Percentiles rank a stretch among this genome's conserved stretches.
These are phyloP conservation scores for Lachancea sp. DNA, from an alignment of 805 yeast species.

Conservation along the genomic window DNA sequence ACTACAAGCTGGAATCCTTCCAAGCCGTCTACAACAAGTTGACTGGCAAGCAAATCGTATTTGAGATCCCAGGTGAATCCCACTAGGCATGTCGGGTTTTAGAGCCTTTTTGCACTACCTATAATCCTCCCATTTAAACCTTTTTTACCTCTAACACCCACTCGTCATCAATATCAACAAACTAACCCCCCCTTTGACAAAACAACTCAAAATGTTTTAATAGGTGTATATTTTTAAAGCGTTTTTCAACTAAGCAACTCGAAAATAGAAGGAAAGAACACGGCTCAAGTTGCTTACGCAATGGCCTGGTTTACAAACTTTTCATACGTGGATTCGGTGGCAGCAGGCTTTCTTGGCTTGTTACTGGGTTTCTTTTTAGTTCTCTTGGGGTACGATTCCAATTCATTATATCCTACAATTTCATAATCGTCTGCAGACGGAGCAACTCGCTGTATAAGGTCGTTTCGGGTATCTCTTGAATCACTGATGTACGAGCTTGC, in stretches of 20 bases:
- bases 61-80: constrained; percentile 70
- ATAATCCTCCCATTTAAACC: too few relatives aligned
- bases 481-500: neutral
- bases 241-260: too few relatives aligned
- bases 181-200: constrained; percentile 5
- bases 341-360: neutral
- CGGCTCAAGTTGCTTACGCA: too few relatives aligned
- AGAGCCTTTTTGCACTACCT: too few relatives aligned
- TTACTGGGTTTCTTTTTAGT: too few relatives aligned
- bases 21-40: constrained; percentile 96
- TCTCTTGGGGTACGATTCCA: neutral
- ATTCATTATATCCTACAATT: constrained; percentile 5
- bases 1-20: constrained; percentile 99
- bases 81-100: constrained; percentile 28
- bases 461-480: neutral
- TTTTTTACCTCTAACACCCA: too few relatives aligned
- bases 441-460: constrained; percentile 1
- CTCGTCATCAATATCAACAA: constrained; percentile 11
- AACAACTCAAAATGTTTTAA: constrained; percentile 20
- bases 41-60: constrained; percentile 99
- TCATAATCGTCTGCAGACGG: constrained; percentile 2
- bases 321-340: constrained; percentile 7
- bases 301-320: constrained; percentile 10
- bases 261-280: too few relatives aligned
- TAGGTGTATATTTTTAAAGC: constrained; percentile 28